A percentile compares a stretch with the other conserved stretches of the same genome.
These are phyloP conservation scores for Quercus parvula DNA, from an alignment of 306 rosid genomes.

Conservation along the genomic window DNA sequence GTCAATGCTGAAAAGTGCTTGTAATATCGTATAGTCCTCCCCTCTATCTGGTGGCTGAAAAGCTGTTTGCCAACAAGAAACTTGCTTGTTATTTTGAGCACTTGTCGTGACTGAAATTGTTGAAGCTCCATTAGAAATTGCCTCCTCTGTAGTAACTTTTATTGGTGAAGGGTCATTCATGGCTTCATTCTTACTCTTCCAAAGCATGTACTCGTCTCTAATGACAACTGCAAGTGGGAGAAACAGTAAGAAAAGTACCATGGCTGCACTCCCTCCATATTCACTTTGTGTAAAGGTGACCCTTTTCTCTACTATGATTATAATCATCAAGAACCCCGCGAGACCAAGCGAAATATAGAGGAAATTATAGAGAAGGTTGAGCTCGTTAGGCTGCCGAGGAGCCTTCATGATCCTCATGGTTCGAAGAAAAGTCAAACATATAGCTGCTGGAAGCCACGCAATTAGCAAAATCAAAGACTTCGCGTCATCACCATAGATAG, in stretches of 20 bases:
- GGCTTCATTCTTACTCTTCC: conserved; percentile 1
- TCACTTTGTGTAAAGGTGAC: neutral
- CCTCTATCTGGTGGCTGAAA: conserved; percentile 6
- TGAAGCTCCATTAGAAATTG: neutral
- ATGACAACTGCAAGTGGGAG: conserved; percentile 18
- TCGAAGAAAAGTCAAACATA: conserved; percentile 10
- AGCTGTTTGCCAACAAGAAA: conserved; percentile 5
- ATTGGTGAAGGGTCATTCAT: neutral
- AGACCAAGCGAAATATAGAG: conserved; percentile 17
- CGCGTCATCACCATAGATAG: conserved; percentile 14
- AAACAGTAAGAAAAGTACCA: conserved; percentile 19
- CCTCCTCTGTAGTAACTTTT: neutral
- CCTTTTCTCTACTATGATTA: conserved; percentile 14
- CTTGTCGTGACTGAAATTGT: neutral
- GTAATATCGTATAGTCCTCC: conserved; percentile 18
- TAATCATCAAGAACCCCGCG: conserved; percentile 10
- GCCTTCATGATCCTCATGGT: conserved; percentile 11
- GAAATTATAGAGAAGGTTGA: conserved; percentile 10
- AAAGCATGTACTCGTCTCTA: neutral
- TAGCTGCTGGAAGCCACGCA: conserved; percentile 18
- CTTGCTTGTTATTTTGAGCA: neutral
- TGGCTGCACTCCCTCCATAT: conserved; percentile 19
- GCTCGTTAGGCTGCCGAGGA: neutral
- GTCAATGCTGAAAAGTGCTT: conserved; percentile 18
- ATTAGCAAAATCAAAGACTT: conserved; percentile 23